These are phyloP conservation scores for Pseudozyma sp. DNA, from an alignment of 1,284 basidiomycete species.

Conservation along the genomic window DNA sequence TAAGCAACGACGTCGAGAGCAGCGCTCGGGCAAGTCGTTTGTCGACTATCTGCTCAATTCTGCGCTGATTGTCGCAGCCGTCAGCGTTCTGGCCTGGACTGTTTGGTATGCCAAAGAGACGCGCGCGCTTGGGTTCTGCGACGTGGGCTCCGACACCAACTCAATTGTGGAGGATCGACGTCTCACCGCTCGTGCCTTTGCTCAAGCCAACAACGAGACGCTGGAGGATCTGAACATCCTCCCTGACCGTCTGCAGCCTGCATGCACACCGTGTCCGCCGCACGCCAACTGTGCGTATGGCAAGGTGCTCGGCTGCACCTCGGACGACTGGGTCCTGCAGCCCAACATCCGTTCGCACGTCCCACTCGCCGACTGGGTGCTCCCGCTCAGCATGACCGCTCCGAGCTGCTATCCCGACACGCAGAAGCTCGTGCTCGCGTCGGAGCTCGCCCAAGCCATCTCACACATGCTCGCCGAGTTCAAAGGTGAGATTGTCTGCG, in stretches of 20 bases:
- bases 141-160: conserved; percentile 45
- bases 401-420: conserved; percentile 61
- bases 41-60: conserved; percentile 15
- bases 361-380: conserved; percentile 35
- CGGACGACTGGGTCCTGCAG: conserved; percentile 57
- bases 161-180: conserved; percentile 35
- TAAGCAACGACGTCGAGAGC: conserved; percentile 22
- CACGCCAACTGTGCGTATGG: conserved; percentile 56
- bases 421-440: conserved; percentile 62
- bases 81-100: conserved; percentile 26
- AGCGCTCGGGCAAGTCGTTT: conserved; percentile 8
- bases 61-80: conserved; percentile 3
- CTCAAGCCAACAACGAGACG: conserved; percentile 34
- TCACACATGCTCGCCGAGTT: conserved; percentile 53
- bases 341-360: conserved; percentile 41
- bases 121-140: conserved; percentile 59
- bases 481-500: conserved; percentile 62
- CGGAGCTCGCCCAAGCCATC: conserved; percentile 53
- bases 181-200: conserved; percentile 28
- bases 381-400: conserved; percentile 46
- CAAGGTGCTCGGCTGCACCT: conserved; percentile 44
- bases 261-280: conserved; percentile 60
- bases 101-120: conserved; percentile 61
- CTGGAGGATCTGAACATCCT: conserved; percentile 35
- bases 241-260: conserved; percentile 36